Base-by-base conservation (phyloP, 305 asterid species). In the Solanum chacoense region DNA sequence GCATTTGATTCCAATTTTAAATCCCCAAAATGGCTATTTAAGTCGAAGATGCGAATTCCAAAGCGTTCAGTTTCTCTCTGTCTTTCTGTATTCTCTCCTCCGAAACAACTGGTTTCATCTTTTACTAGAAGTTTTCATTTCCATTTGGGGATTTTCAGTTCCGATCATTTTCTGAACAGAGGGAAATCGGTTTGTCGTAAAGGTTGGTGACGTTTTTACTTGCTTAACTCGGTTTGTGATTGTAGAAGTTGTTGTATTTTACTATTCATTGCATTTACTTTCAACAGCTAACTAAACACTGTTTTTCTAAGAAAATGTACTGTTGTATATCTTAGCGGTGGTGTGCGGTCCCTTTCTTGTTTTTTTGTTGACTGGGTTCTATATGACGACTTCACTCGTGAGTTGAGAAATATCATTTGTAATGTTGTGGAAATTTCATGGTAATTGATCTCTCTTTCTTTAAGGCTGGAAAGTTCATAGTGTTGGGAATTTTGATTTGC, bases 11-110 rank as follows among this genome's bases (percentile, higher is more conserved):
- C 87, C 40, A 65, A 20, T 26, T 76, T 67, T 3, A 29, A 87
- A 88, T 29, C 74, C 91, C 86, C 67, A 45, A 90, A 88, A 94
- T 94, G 98, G 90, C 87, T 91, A 94, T 94, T 88, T 94, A 94
- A 95, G 90, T 9, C 88, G 71, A 93, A 69, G 93, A 95, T 96
- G 97, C 98, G 95, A 89, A 83, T 94, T 77, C 92, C 95, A 36
- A 94, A 85, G 91, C 95, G 93, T 77, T 90, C 97, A 80, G 90
- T 94, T 75, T 90, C 98, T 8, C 84, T 93, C 81, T 93, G 93
- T 85, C 87, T 92, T 45, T 94, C 96, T 24, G 69, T 94, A 8
- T 91, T 93, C 79, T 87, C 90, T 18, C 94, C 90, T 31, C 85
- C 29, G 77, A 89, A 67, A 65, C 86, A 20, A 85, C 90, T 75